Conservation (phyloP, 1,139 yeast genomes). For the Blastobotrys apis region DNA sequence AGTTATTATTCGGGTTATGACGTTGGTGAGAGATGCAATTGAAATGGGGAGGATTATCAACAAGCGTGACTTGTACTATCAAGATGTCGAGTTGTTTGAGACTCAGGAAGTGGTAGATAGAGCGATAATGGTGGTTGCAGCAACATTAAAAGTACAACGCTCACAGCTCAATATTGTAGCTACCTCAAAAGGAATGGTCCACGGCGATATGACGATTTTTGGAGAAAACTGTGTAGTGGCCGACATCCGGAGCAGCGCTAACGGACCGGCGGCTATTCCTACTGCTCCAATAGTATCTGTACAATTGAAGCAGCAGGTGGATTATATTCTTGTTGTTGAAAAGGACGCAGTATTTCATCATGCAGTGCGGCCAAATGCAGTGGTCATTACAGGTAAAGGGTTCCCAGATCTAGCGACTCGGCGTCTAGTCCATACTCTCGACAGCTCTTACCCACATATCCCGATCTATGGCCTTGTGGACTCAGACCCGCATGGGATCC, state of each 20-base stretch:
- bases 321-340: conserved; percentile 53
- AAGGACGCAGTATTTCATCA: conserved; percentile 47
- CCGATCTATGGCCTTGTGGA: conserved; percentile 50
- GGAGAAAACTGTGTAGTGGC: conserved; percentile 18
- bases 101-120: conserved; percentile 46
- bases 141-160: conserved; percentile 29
- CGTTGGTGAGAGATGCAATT: background rate
- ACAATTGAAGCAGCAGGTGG: conserved; percentile 16
- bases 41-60: conserved; percentile 35
- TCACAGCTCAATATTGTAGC: conserved; percentile 47
- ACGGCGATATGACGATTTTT: conserved; percentile 37
- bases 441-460: conserved; percentile 44
- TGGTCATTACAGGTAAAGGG: conserved; percentile 52
- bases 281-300: conserved; percentile 22
- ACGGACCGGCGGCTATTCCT: conserved; percentile 24
- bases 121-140: conserved; percentile 37
- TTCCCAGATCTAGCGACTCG: conserved; percentile 68
- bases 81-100: conserved; percentile 53
- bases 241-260: conserved; percentile 16
- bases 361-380: conserved; percentile 16
- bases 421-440: conserved; percentile 50
- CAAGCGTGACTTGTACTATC: conserved; percentile 61
- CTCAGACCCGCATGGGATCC: conserved; percentile 69
- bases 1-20: background rate
- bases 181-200: conserved; percentile 60